A percentile compares a stretch with the other conserved stretches of the same genome.
Evolutionary conservation across 495 filamentous ascomycete genomes (phyloP).

Genomic region (Xylaria scruposa): DNA sequence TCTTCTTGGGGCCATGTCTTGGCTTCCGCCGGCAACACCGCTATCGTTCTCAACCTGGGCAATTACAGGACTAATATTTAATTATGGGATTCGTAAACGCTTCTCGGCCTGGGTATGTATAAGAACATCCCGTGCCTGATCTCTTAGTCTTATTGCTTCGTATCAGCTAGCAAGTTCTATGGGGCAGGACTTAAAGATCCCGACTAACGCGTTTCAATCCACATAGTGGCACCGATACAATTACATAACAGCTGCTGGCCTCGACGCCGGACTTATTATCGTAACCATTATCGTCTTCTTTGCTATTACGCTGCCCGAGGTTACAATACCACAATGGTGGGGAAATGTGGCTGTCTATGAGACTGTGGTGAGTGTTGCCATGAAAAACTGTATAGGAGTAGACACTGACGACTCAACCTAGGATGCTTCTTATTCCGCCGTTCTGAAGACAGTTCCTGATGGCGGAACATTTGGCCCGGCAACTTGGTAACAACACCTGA

Average conservation of each 20-base stretch:
- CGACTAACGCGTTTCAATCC: neutral
- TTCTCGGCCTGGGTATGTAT: conserved; percentile 50
- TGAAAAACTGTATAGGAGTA: neutral
- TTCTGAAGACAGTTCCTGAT: conserved; percentile 44
- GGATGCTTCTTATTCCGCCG: conserved; percentile 41
- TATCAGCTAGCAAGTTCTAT: neutral
- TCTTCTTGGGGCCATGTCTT: conserved; percentile 64
- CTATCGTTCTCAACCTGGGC: conserved; percentile 68
- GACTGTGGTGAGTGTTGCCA: conserved; percentile 36
- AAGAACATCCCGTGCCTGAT: neutral
- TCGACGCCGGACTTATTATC: conserved; percentile 53
- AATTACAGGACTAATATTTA: conserved; percentile 63
- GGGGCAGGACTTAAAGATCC: neutral
- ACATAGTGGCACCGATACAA: conserved; percentile 64
- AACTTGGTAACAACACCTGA: conserved; percentile 31
- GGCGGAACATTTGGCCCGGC: conserved; percentile 46
- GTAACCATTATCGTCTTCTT: conserved; percentile 57
- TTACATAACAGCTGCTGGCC: conserved; percentile 67
- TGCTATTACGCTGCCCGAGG: conserved; percentile 48
- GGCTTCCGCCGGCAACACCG: conserved; percentile 64
- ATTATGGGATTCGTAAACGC: conserved; percentile 57
- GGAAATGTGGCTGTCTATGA: conserved; percentile 52
- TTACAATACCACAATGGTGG: conserved; percentile 56
- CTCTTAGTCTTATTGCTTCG: neutral
- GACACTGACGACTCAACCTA: conserved; percentile 29